Base-by-base conservation (phyloP, 2,329 filamentous ascomycete genomes). In the Hymenoscyphus scutula region DNA sequence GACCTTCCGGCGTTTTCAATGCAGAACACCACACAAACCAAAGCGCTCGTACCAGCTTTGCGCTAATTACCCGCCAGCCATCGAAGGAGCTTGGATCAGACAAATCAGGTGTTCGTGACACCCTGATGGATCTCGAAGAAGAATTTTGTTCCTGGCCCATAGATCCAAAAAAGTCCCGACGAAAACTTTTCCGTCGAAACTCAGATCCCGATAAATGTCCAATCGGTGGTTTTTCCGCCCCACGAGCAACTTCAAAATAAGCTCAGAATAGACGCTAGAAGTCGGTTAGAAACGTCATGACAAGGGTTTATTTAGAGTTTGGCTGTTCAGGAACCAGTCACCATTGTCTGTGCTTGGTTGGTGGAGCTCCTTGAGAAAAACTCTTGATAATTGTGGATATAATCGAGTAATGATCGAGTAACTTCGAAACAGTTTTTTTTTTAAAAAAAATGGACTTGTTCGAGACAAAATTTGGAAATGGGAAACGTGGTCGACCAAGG, bases 381-480 rank as follows among this genome's bases (percentile, higher is more conserved):
- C 19, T 51, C 19, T 8, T 51, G 45, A 51, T 25, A 13, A 51
- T 25, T 51, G 45, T 51, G 45, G 45, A 51, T 25, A 51, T 23
- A 23, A 51, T 51, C 45, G 45, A 51, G 45, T 51, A 51, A 51
- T 51, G 45, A 51, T 51, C 19, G 45, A 51, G 45, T 48, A 51
- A 25, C 2, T 25, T 13, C 19, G 10, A 25, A 48, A 48, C 10
- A 23, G 25, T 11, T 23, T 48, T 45, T 17, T 11, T 23, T 48
- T 45, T 17, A 10, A 10, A 23, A 48, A 48, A 23, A 23, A 2
- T 8, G 19, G 23, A 23, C 4, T 48, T 19, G 10, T 25, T 48
- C 41, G 19, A 25, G 45, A 51, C 19, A 23, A 23, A 51, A 25
- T 23, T 19, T 25, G 10, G 45, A 25, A 51, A 51, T 23, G 45